phyloP scores from a whole-genome alignment of 2,329 filamentous ascomycete species.

The Talaromyces sp. region DNA sequence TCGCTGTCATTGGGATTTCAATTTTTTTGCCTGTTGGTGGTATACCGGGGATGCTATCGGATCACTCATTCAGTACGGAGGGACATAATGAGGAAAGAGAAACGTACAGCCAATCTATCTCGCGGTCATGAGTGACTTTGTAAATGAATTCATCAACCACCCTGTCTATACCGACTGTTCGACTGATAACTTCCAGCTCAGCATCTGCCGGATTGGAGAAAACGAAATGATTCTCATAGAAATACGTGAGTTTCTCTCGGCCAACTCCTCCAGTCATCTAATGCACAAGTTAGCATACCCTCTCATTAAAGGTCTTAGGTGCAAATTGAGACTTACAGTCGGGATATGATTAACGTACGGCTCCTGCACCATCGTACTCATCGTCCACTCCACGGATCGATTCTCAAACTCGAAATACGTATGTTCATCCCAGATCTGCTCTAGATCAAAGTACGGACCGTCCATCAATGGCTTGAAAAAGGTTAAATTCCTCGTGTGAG shows the following conservation, averaged over 20 bases:
- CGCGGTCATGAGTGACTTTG: conserved; percentile 57
- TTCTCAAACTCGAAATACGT: conserved; percentile 65
- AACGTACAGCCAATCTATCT: conserved; percentile 65
- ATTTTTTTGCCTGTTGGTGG: conserved; percentile 53
- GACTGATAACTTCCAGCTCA: conserved; percentile 62
- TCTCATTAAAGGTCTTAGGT: not conserved
- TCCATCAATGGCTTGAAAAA: conserved; percentile 60
- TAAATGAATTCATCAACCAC: conserved; percentile 68
- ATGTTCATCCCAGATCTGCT: conserved; percentile 75
- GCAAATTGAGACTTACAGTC: conserved; percentile 45
- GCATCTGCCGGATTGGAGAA: conserved; percentile 66
- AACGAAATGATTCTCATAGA: conserved; percentile 71
- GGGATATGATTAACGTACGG: conserved; percentile 76
- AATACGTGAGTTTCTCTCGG: conserved; percentile 55
- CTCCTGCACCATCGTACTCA: conserved; percentile 75
- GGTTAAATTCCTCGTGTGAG: conserved; percentile 60
- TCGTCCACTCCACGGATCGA: conserved; percentile 64
- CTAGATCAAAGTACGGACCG: conserved; percentile 68
- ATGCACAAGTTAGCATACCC: not conserved
- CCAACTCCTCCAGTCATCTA: conserved; percentile 64
- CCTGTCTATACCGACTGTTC: conserved; percentile 66
- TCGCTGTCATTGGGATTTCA: conserved; percentile 58
- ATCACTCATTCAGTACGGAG: not conserved
- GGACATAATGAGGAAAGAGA: not conserved
- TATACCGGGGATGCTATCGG: conserved; percentile 46